Evolutionary conservation across 257 asterid species (phyloP).

Genomic region (Fraxinus cuspidata): DNA sequence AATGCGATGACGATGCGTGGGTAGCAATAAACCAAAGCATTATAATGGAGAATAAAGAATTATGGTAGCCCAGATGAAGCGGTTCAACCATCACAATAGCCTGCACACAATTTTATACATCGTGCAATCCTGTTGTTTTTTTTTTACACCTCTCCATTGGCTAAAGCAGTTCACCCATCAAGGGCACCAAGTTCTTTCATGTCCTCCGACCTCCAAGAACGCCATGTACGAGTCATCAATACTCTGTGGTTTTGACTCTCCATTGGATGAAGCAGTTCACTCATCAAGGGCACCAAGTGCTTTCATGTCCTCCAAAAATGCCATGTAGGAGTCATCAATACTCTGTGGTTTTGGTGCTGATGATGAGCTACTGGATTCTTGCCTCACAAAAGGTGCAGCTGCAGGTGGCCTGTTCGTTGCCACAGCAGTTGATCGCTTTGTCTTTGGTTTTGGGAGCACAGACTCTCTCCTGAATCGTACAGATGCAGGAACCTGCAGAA

Average conservation of each 20-base stretch:
- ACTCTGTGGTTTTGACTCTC: slow-evolving; percentile 57
- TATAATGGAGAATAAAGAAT: not conserved
- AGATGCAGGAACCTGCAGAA: slow-evolving; percentile 84
- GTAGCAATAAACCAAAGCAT: not conserved
- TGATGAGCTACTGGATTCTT: slow-evolving; percentile 40
- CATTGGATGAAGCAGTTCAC: slow-evolving; percentile 20
- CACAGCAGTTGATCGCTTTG: slow-evolving; percentile 43
- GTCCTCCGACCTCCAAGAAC: slow-evolving; percentile 89
- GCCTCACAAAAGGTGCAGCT: slow-evolving; percentile 45
- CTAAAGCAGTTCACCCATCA: slow-evolving; percentile 42
- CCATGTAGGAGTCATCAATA: slow-evolving; percentile 86
- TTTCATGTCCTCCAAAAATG: slow-evolving; percentile 94
- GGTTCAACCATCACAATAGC: not conserved
- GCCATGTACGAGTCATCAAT: slow-evolving; percentile 91
- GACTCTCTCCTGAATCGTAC: slow-evolving; percentile 88
- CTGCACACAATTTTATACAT: not conserved
- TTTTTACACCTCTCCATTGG: not conserved
- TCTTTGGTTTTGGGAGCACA: slow-evolving; percentile 63
- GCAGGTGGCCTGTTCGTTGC: slow-evolving; percentile 44
- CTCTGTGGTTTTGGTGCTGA: slow-evolving; percentile 65
- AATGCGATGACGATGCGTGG: not conserved
- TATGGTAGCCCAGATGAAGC: not conserved
- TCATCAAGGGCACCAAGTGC: slow-evolving; percentile 88
- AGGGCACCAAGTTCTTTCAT: slow-evolving; percentile 95
- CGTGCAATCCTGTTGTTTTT: not conserved